Conservation (phyloP, 2,329 filamentous ascomycete genomes). For the Geosmithia morbida region DNA sequence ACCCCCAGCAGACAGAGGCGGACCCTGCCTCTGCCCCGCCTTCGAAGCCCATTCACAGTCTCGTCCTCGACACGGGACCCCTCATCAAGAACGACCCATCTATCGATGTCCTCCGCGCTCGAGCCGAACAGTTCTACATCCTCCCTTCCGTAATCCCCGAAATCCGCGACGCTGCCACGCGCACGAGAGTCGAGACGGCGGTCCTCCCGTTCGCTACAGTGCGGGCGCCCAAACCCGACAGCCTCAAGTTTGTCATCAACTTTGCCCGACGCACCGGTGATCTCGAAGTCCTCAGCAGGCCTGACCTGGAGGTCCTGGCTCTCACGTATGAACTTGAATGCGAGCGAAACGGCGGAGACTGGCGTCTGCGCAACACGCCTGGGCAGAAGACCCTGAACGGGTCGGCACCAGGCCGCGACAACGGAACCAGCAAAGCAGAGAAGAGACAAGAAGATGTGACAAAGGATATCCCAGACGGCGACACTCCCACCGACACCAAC, state of each 20-base stretch:
- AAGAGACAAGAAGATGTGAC: constrained; percentile 9
- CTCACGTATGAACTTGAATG: constrained; percentile 90
- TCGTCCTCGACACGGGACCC: constrained; percentile 82
- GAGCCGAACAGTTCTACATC: constrained; percentile 66
- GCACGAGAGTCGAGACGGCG: constrained; percentile 68
- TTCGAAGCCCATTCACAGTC: constrained; percentile 59
- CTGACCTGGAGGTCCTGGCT: constrained; percentile 81
- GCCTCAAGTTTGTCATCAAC: constrained; percentile 63
- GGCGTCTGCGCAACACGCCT: constrained; percentile 65
- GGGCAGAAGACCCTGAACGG: constrained; percentile 70
- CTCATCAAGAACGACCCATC: constrained; percentile 87
- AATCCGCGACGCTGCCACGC: constrained; percentile 73
- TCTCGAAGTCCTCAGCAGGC: constrained; percentile 69
- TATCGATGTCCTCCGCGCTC: constrained; percentile 65
- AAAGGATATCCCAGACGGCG: constrained; percentile 3
- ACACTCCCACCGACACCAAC: background rate
- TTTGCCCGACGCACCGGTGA: constrained; percentile 89
- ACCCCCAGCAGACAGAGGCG: background rate
- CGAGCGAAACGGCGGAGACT: constrained; percentile 80
- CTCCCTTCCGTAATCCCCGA: constrained; percentile 77
- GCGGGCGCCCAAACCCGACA: constrained; percentile 59
- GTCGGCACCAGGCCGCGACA: constrained; percentile 35
- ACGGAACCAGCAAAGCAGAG: constrained; percentile 6
- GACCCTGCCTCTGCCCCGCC: background rate
- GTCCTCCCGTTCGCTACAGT: constrained; percentile 75